Conservation (phyloP, 257 asterid genomes). For the Fraxinus pennsylvanica region DNA sequence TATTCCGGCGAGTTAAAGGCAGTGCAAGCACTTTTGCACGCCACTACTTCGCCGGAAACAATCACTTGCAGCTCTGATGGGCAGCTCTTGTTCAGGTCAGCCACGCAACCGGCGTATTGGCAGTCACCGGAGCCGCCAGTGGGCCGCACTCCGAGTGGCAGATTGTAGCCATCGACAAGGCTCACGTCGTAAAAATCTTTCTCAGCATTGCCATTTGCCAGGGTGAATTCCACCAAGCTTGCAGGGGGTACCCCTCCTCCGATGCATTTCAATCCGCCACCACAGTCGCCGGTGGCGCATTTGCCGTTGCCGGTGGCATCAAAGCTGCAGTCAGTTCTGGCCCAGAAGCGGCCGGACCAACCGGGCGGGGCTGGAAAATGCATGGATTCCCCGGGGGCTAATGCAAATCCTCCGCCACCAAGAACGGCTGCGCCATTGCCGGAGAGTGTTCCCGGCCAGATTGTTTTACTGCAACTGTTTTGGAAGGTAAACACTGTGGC, state of each 20-base stretch:
- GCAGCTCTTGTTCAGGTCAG: conserved; percentile 46
- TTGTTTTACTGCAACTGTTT: conserved; percentile 62
- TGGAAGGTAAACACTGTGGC: conserved; percentile 65
- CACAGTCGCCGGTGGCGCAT: conserved; percentile 78
- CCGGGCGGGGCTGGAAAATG: conserved; percentile 67
- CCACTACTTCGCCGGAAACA: conserved; percentile 46
- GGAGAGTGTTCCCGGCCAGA: conserved; percentile 86
- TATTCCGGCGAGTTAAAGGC: conserved; percentile 27
- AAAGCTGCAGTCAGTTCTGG: conserved; percentile 70
- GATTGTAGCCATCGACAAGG: conserved; percentile 79
- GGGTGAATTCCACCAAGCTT: conserved; percentile 73
- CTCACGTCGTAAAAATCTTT: conserved; percentile 87
- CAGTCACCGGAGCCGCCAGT: conserved; percentile 51
- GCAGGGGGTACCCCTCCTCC: conserved; percentile 81
- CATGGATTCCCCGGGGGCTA: conserved; percentile 59
- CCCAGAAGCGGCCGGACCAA: conserved; percentile 98
- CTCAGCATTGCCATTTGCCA: conserved; percentile 27
- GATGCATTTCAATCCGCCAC: conserved; percentile 48
- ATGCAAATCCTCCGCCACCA: conserved; percentile 69
- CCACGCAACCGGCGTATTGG: conserved; percentile 44
- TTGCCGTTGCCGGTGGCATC: conserved; percentile 54
- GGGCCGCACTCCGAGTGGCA: conserved; percentile 50
- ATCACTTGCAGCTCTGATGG: conserved; percentile 45
- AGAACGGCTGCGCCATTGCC: conserved; percentile 63
- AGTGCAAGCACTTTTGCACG: conserved; percentile 38